Evolutionary conservation across 2,329 filamentous ascomycete species (phyloP).

Genomic region (Colletotrichum falcatum): DNA sequence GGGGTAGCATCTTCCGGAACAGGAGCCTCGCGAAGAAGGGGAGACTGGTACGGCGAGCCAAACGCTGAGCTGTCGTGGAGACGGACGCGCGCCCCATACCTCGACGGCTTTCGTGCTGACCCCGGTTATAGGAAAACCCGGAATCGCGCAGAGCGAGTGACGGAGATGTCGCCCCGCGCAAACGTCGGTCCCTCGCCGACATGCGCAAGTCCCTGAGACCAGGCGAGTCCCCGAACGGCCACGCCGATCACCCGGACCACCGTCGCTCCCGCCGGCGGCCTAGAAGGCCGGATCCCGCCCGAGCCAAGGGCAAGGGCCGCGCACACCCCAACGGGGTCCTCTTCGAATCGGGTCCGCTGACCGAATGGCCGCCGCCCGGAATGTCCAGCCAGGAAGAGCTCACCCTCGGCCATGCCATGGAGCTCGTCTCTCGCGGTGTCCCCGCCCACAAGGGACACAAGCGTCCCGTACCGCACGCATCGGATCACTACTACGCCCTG

Average conservation of each 20-base stretch:
- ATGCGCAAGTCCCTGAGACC: conserved; percentile 28
- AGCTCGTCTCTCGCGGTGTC: conserved; percentile 69
- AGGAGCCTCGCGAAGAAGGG: conserved; percentile 56
- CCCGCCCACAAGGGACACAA: conserved; percentile 68
- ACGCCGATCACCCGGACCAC: conserved; percentile 6
- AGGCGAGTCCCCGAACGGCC: conserved; percentile 31
- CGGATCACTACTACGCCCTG: conserved; percentile 67
- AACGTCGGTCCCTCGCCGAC: conserved; percentile 41
- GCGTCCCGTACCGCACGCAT: conserved; percentile 64
- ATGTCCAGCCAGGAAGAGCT: conserved; percentile 63
- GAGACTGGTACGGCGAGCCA: conserved; percentile 49
- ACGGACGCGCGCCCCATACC: conserved; percentile 18
- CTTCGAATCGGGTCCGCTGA: conserved; percentile 54
- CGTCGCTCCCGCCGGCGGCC: conserved; percentile 55
- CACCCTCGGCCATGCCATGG: conserved; percentile 64
- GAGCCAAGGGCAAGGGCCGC: conserved; percentile 54
- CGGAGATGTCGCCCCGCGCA: conserved; percentile 48
- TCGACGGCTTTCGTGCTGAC: conserved; percentile 5
- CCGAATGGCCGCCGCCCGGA: conserved; percentile 69
- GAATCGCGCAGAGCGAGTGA: conserved; percentile 50
- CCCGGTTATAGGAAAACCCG: conserved; percentile 48
- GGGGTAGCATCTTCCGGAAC: conserved; percentile 62
- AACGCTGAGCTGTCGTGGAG: conserved; percentile 36
- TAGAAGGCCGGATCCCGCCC: conserved; percentile 53
- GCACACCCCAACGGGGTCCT: conserved; percentile 49